These are phyloP conservation scores for Phalaenopsis equestris DNA, from an alignment of 106 monocot genomes.

Conservation along the genomic window DNA sequence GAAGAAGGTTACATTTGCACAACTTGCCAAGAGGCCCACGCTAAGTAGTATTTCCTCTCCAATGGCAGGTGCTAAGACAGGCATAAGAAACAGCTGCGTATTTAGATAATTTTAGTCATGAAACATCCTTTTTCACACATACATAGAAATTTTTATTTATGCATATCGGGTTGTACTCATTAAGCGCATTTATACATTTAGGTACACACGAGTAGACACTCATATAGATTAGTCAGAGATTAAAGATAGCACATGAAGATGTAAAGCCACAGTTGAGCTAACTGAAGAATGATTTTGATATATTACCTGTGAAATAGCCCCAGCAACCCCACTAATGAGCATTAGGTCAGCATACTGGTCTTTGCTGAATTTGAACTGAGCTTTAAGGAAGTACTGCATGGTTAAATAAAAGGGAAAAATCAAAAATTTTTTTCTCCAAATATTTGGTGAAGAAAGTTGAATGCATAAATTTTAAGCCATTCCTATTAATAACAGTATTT, in stretches of 20 bases:
- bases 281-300: neutral
- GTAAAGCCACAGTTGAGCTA: neutral
- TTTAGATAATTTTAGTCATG: neutral
- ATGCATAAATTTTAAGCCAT: neutral
- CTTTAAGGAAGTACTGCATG: constrained; percentile 83
- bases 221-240: neutral
- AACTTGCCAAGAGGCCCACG: constrained; percentile 63
- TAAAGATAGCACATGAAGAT: neutral
- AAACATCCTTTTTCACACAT: neutral
- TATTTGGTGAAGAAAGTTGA: neutral
- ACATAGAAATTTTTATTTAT: neutral
- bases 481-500: too few relatives aligned
- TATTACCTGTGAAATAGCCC: constrained; percentile 73
- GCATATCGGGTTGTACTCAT: neutral
- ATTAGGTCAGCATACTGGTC: constrained; percentile 88
- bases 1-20: constrained; percentile 43
- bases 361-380: constrained; percentile 78
- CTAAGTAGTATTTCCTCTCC: constrained; percentile 72
- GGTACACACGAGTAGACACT: neutral
- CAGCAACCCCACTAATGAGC: constrained; percentile 65
- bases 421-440: neutral
- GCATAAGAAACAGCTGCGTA: constrained; percentile 74
- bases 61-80: constrained; percentile 35
- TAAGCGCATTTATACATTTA: neutral
- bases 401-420: constrained; percentile 1